Evolutionary conservation across 2,329 filamentous ascomycete species (phyloP), one percentile per base, ranked within the genome.

Genomic region (Fusarium goolgardi): DNA sequence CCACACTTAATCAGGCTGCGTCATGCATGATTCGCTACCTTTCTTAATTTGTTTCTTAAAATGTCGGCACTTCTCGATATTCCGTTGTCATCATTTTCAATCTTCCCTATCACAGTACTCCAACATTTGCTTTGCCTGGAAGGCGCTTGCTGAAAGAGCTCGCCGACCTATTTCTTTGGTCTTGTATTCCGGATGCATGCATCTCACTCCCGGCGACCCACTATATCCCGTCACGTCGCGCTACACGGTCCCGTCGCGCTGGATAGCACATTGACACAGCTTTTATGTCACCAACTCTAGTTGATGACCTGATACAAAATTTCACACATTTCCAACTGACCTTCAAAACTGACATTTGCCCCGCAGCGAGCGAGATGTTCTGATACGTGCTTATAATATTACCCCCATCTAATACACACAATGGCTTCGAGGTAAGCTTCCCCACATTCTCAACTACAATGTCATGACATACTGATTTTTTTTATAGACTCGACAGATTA

Each of bases 401-500:
- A 55, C 37, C 69, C 40, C 59, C 61, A 73, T 57, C 57, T 67
- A 69, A 70, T 80, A 79, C 73, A 75, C 77, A 84, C 80, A 67
- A 88, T 88, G 85, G 83, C 85, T 73, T 87, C 85, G 73, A 86
- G 85, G 84, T 85, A 72, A 75, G 79, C 72, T 57, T 40, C 49
- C 39, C 39, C 31, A n/a, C 32, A 35, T 41, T 31, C 34, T 23
- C 7, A 46, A 29, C 32, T 35, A 16, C 11, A 46, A 50, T 35
- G 43, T 39, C 32, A 21, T 13, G 18, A 18, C 39, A 34, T 59
- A 21, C 57, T 71, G 54, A 67, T 55, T 45, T 63, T 55, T 55
- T 69, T 34, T 54, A 59, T 75, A 93, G 92, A 86, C 88, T 95
- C 75, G 92, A 94, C 83, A 89, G 92, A 78, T 86, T 95, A 74